Evolutionary conservation across 345 rosid species (phyloP).

Genomic region (Pugionium dolabratum): DNA sequence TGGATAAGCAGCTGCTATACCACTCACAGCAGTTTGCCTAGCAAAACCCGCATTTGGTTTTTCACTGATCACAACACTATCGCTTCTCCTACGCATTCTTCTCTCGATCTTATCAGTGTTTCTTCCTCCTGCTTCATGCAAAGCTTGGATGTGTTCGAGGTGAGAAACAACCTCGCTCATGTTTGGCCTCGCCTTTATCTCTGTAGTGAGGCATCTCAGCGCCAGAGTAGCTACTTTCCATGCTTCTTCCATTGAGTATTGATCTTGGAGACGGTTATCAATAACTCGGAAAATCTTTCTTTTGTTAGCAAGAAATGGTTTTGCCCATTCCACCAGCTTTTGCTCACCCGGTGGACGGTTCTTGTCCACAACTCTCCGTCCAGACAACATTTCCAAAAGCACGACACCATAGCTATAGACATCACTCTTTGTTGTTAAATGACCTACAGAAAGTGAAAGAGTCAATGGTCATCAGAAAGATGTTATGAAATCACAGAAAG

Average conservation of each 20-base stretch:
- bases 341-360: conserved; percentile 91
- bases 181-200: conserved; percentile 66
- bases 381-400: conserved; percentile 85
- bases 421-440: conserved; percentile 79
- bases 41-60: conserved; percentile 35
- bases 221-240: conserved; percentile 62
- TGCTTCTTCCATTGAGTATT: conserved; percentile 70
- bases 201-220: conserved; percentile 63
- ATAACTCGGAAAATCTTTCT: conserved; percentile 67
- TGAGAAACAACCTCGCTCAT: conserved; percentile 75
- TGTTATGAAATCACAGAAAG: conserved; percentile 6
- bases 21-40: conserved; percentile 18
- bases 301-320: conserved; percentile 76
- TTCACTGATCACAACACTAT: conserved; percentile 47
- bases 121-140: conserved; percentile 43
- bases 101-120: conserved; percentile 31
- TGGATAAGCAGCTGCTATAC: conserved; percentile 46
- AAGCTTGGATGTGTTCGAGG: conserved; percentile 56
- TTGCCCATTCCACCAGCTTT: conserved; percentile 92
- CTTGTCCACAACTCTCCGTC: conserved; percentile 84
- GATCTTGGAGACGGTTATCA: conserved; percentile 82
- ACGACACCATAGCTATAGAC: conserved; percentile 96
- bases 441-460: conserved; percentile 53
- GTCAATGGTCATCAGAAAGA: conserved; percentile 9
- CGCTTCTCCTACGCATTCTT: conserved; percentile 64